phyloP scores from a whole-genome alignment of 805 yeast genomes.

The Ogataea populi-albae region DNA sequence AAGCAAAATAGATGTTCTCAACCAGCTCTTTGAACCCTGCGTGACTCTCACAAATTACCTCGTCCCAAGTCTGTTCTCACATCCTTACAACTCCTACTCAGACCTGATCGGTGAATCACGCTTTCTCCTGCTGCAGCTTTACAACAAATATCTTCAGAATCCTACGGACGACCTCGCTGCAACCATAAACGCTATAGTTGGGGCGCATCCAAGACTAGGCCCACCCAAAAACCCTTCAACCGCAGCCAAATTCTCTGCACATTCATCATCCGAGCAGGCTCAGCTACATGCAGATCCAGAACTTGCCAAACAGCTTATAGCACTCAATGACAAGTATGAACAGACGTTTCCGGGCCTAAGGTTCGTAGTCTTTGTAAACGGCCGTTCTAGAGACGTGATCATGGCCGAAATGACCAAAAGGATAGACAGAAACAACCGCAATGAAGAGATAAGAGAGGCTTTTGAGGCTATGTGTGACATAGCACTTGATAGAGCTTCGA shows the following conservation, averaged over 20 bases:
- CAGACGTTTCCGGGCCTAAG: conserved; percentile 59
- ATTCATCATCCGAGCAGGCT: conserved; percentile 70
- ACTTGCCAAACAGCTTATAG: conserved; percentile 47
- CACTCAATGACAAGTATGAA: conserved; percentile 51
- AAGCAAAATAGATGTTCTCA: conserved; percentile 41
- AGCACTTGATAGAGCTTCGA: conserved; percentile 72
- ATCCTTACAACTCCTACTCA: conserved; percentile 22
- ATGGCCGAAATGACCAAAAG: conserved; percentile 61
- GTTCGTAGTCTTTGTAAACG: conserved; percentile 88
- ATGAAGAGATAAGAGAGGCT: conserved; percentile 60
- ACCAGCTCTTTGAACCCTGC: conserved; percentile 67
- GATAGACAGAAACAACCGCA: conserved; percentile 53
- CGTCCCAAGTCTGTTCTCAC: conserved; percentile 28
- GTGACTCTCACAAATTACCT: conserved; percentile 39
- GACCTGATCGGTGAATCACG: conserved; percentile 26
- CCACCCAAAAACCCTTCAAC: conserved; percentile 40
- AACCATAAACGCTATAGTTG: conserved; percentile 51
- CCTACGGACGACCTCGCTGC: conserved; percentile 3
- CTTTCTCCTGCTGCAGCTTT: conserved; percentile 3
- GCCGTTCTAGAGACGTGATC: conserved; percentile 63
- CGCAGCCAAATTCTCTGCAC: conserved; percentile 48
- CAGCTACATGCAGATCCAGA: conserved; percentile 51
- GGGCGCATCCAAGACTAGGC: conserved; percentile 90
- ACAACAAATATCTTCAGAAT: conserved; percentile 1
- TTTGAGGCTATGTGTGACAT: conserved; percentile 90